Percentiles rank a stretch among this genome's conserved stretches.
phyloP scores from a whole-genome alignment of 23 red algal species.

The Chondrus crispus region DNA sequence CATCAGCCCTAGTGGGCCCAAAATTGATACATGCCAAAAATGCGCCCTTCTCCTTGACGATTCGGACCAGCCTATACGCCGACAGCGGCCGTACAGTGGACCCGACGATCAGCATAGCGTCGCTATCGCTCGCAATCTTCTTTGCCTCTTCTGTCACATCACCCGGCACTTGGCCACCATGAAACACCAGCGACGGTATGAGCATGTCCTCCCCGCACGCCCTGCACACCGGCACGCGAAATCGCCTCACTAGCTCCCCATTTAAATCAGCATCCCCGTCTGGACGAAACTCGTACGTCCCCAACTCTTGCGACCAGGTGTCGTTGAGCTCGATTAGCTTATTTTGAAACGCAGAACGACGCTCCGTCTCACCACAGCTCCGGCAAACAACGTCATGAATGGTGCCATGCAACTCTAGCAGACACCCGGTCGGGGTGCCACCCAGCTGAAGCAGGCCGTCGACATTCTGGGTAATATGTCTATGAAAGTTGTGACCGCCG shows the following conservation, averaged over 20 bases:
- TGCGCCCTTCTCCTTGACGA: constrained; percentile 14
- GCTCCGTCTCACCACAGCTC: constrained; percentile 43
- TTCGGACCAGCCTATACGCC: constrained; percentile 62
- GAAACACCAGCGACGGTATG: constrained; percentile 76
- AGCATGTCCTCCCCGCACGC: constrained; percentile 41
- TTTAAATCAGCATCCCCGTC: constrained; percentile 73
- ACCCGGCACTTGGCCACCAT: constrained; percentile 56
- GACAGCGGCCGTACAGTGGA: constrained; percentile 47
- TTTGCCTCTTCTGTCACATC: constrained; percentile 24
- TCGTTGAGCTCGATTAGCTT: constrained; percentile 38
- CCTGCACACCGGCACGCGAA: constrained; percentile 57
- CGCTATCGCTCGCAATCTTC: constrained; percentile 12
- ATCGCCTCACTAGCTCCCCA: constrained; percentile 29
- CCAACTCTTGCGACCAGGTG: constrained; percentile 48
- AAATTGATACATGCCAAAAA: constrained; percentile 62
- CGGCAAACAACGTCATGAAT: constrained; percentile 63
- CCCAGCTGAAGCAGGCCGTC: constrained; percentile 64
- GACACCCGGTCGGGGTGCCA: not conserved
- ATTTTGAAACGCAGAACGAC: constrained; percentile 40
- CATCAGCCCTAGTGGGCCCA: constrained; percentile 69
- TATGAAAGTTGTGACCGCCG: not conserved
- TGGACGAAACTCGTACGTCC: constrained; percentile 33
- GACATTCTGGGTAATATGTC: constrained; percentile 79
- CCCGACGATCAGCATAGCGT: constrained; percentile 68
- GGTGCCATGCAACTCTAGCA: constrained; percentile 81